A percentile compares a stretch with the other conserved stretches of the same genome.
Evolutionary conservation across 1,139 yeast genomes (phyloP).

Genomic region (Blastobotrys illinoisensis): DNA sequence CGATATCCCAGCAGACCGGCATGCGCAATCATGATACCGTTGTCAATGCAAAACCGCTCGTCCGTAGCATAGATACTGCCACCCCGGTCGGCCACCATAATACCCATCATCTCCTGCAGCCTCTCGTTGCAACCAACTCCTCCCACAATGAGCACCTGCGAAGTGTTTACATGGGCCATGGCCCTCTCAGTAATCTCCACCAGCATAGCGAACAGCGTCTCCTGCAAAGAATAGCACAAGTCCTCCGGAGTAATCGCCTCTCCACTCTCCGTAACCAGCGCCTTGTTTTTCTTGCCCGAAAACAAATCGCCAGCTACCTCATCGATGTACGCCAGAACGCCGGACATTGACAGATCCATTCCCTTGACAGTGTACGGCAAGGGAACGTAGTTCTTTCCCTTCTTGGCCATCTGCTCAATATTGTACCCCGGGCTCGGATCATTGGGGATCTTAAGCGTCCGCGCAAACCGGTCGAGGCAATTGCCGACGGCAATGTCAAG

Average conservation of each 20-base stretch:
- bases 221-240: constrained; percentile 88
- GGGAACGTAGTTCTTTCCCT: constrained; percentile 61
- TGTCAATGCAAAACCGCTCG: constrained; percentile 93
- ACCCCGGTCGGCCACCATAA: constrained; percentile 84
- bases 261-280: constrained; percentile 41
- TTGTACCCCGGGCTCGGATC: constrained; percentile 97
- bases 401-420: constrained; percentile 88
- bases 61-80: constrained; percentile 92
- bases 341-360: constrained; percentile 97
- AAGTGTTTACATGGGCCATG: constrained; percentile 92
- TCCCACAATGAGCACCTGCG: constrained; percentile 90
- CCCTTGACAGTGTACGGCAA: constrained; percentile 97
- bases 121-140: constrained; percentile 96
- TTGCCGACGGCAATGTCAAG: constrained; percentile 96
- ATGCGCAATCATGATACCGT: constrained; percentile 98
- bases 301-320: constrained; percentile 68
- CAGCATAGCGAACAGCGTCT: constrained; percentile 87
- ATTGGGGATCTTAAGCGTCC: constrained; percentile 81
- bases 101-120: constrained; percentile 91
- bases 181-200: constrained; percentile 98
- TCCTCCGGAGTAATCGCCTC: constrained; percentile 71
- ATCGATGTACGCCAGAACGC: constrained; percentile 82
- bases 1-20: constrained; percentile 88
- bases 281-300: constrained; percentile 47
- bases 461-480: constrained; percentile 91